These are phyloP conservation scores for Debaryomyces tyrocola DNA, from an alignment of 805 yeast genomes.

Conservation along the genomic window DNA sequence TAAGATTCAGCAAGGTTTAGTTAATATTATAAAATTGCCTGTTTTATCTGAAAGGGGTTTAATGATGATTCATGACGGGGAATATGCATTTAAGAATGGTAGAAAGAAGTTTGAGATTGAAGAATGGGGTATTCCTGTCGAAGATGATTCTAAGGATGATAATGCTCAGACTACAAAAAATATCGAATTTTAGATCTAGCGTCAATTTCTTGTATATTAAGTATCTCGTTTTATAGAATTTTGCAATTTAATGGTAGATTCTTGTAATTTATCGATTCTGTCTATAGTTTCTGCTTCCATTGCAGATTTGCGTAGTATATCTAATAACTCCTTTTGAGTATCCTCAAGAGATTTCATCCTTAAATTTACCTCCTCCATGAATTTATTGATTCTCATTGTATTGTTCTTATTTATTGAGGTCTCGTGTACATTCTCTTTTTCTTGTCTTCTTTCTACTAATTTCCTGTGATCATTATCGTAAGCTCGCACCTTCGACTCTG, in stretches of 20 bases:
- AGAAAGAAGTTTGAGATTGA: slow-evolving; percentile 81
- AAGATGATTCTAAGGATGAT: slow-evolving; percentile 52
- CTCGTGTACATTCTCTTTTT: neutral
- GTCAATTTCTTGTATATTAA: neutral
- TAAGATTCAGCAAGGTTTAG: slow-evolving; percentile 81
- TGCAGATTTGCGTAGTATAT: neutral
- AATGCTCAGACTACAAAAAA: slow-evolving; percentile 30
- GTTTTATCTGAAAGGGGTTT: slow-evolving; percentile 71
- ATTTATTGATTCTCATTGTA: neutral
- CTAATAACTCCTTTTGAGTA: neutral
- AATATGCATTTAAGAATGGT: slow-evolving; percentile 84
- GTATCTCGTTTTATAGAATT: neutral
- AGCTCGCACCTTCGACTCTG: neutral
- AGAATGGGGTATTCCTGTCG: slow-evolving; percentile 97
- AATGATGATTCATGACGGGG: slow-evolving; percentile 73
- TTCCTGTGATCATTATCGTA: neutral
- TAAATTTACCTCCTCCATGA: neutral
- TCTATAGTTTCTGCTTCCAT: neutral
- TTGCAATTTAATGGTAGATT: neutral
- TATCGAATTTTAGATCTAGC: slow-evolving; percentile 28
- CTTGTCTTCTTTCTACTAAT: no score
- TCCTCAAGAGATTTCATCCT: neutral
- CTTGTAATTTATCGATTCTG: neutral
- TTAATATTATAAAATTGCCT: slow-evolving; percentile 74
- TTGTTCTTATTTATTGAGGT: neutral